Evolutionary conservation across 768 basidiomycete species (phyloP), one percentile per base, ranked within the genome.

Genomic region (Boletus tomentosulus): DNA sequence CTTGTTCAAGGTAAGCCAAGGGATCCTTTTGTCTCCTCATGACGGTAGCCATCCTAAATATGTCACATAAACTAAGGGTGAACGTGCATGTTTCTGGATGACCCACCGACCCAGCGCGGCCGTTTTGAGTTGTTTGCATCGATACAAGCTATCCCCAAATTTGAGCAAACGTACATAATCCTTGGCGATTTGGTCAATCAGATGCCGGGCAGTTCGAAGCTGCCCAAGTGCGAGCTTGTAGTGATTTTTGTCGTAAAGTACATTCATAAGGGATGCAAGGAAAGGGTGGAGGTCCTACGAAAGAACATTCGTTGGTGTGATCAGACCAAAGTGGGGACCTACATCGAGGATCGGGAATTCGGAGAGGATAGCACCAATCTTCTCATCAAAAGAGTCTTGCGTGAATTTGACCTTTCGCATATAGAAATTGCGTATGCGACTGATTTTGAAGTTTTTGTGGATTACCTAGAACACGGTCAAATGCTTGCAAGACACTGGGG

Each of bases 371-470:
- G 86, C 87, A 51, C 86, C 86, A 30, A 99, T 81, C 69, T 98
- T 95, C 73, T 98, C 95, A 56, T 97, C 94, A 61, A 98, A 98
- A 15, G 89, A 79, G 66, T 98, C 94, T 71, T 98, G 94, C 3
- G 95, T 95, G 71, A 97, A 98, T 73, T 96, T 98, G 74, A 99
- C 96, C 73, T 99, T 99, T 70, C 96, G 86, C 96, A 98, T 98
- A 73, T 99, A 97, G 67, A 93, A 93, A 65, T 93, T 92, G 57
- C 96, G 84, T 74, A 98, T 98, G 62, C 96, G 88, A 61, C 92
- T 94, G 72, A 99, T 99, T 78, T 99, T 98, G 79, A 97, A 98
- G 78, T 98, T 98, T 80, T 97, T 98, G 74, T 98, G 97, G 69
- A 98, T 98, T 61, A 95, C 93, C 91, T 92, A 59, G 37, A 13